These are phyloP conservation scores for Thermoascus crustaceus DNA, from an alignment of 2,329 filamentous ascomycete species.

Conservation along the genomic window DNA sequence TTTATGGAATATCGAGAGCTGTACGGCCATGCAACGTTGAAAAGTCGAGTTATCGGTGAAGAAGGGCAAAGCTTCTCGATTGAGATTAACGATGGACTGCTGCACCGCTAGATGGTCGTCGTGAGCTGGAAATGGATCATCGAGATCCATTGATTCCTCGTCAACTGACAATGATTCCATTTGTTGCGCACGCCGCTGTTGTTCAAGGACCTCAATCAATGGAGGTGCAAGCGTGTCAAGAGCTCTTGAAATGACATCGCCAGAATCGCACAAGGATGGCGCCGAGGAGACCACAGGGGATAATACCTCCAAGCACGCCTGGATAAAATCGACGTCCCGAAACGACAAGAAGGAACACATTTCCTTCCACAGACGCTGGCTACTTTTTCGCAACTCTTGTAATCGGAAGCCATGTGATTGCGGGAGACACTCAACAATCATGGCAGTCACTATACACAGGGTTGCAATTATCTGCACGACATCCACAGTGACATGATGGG, in stretches of 20 bases:
- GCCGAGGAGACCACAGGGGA: slow-evolving; percentile 24
- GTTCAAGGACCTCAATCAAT: slow-evolving; percentile 25
- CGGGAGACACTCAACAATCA: slow-evolving; percentile 30
- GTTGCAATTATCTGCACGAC: slow-evolving; percentile 43
- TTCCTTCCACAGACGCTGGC: slow-evolving; percentile 23
- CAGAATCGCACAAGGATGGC: slow-evolving; percentile 10
- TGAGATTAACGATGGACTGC: slow-evolving; percentile 18
- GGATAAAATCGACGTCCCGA: slow-evolving; percentile 20
- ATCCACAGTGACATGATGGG: slow-evolving; percentile 41
- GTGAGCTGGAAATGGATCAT: slow-evolving; percentile 27
- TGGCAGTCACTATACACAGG: slow-evolving; percentile 37
- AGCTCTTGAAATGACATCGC: slow-evolving; percentile 14
- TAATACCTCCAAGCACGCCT: slow-evolving; percentile 26
- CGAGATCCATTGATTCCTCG: slow-evolving; percentile 37
- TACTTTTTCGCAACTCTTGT: slow-evolving; percentile 21
- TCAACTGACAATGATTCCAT: slow-evolving; percentile 6
- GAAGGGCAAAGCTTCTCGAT: slow-evolving; percentile 24
- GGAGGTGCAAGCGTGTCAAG: slow-evolving; percentile 20
- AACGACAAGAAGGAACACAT: slow-evolving; percentile 26
- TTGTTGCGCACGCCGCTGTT: slow-evolving; percentile 16
- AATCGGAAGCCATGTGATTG: slow-evolving; percentile 23
- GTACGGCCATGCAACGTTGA: slow-evolving; percentile 28
- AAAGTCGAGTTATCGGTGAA: slow-evolving; percentile 28
- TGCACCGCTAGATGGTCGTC: slow-evolving; percentile 15
- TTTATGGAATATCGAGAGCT: slow-evolving; percentile 24